Conservation (phyloP, 352 stramenopile species). For the Globisporangium carolinianum region DNA sequence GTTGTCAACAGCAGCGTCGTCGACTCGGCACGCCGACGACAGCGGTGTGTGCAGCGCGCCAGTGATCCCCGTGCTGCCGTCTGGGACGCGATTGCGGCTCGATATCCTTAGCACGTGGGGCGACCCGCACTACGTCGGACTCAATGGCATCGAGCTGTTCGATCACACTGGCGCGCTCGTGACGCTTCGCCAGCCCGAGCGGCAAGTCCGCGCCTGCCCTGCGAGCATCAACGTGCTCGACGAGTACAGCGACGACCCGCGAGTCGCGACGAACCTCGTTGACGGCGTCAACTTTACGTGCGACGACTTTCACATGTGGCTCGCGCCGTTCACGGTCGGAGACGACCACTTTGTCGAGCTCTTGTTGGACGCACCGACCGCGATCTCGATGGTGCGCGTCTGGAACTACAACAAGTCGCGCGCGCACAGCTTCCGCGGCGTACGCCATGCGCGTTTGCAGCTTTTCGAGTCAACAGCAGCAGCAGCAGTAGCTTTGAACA, state of each 20-base stretch:
- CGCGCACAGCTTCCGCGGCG: constrained; percentile 70
- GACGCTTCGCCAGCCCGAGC: constrained; percentile 30
- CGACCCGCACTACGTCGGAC: constrained; percentile 85
- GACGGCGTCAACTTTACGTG: constrained; percentile 86
- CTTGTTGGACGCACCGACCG: constrained; percentile 24
- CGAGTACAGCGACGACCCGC: constrained; percentile 79
- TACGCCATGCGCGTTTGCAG: constrained; percentile 45
- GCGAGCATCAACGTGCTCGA: constrained; percentile 86
- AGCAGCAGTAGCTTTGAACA: background rate
- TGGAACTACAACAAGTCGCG: constrained; percentile 94
- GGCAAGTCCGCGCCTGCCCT: constrained; percentile 57
- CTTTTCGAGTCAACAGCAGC: constrained; percentile 18
- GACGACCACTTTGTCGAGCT: constrained; percentile 52
- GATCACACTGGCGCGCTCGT: constrained; percentile 59
- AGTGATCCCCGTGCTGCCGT: constrained; percentile 60
- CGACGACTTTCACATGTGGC: constrained; percentile 90
- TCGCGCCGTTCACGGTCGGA: constrained; percentile 69
- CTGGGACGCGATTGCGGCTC: constrained; percentile 48
- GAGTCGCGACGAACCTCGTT: constrained; percentile 64
- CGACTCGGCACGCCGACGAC: background rate
- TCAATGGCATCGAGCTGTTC: constrained; percentile 88
- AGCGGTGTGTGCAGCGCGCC: background rate
- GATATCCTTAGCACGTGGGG: constrained; percentile 87
- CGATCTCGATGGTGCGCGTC: constrained; percentile 79
- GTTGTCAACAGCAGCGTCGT: background rate